Conservation (phyloP, 139 green algal genomes). For the Volvox reticuliferus region DNA sequence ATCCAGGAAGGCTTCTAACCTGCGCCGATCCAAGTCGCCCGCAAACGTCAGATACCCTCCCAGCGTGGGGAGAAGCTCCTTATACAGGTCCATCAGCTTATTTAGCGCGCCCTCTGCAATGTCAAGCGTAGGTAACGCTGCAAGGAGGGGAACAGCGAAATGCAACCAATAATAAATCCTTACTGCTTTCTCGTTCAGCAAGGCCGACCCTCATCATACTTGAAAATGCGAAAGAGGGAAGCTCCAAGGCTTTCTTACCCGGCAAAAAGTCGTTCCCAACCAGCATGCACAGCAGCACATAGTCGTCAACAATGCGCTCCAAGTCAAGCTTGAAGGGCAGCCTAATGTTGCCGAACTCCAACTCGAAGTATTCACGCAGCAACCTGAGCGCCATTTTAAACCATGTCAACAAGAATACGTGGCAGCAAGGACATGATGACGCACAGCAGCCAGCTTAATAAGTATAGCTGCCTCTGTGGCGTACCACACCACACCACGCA, state of each 20-base stretch:
- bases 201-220: no score
- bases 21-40: slow-evolving; percentile 72
- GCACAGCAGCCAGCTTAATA: no score
- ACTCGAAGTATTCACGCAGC: slow-evolving; percentile 91
- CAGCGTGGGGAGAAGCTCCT: slow-evolving; percentile 83
- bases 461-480: background rate
- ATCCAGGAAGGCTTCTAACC: slow-evolving; percentile 81
- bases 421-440: no score
- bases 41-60: slow-evolving; percentile 91
- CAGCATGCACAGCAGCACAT: slow-evolving; percentile 97
- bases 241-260: slow-evolving; percentile 18
- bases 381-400: slow-evolving; percentile 61
- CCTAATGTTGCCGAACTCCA: slow-evolving; percentile 75
- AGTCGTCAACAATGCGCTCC: slow-evolving; percentile 94
- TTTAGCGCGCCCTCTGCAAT: slow-evolving; percentile 94
- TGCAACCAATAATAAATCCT: no score
- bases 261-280: slow-evolving; percentile 98
- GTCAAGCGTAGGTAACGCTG: slow-evolving; percentile 91
- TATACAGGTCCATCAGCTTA: slow-evolving; percentile 92
- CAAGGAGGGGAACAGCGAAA: background rate
- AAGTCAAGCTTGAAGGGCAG: slow-evolving; percentile 75
- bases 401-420: no score
- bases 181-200: no score
- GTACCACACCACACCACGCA: slow-evolving; percentile 32
- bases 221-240: no score